Conservation (phyloP, 495 filamentous ascomycete genomes). For the Cercophora newfieldiana region DNA sequence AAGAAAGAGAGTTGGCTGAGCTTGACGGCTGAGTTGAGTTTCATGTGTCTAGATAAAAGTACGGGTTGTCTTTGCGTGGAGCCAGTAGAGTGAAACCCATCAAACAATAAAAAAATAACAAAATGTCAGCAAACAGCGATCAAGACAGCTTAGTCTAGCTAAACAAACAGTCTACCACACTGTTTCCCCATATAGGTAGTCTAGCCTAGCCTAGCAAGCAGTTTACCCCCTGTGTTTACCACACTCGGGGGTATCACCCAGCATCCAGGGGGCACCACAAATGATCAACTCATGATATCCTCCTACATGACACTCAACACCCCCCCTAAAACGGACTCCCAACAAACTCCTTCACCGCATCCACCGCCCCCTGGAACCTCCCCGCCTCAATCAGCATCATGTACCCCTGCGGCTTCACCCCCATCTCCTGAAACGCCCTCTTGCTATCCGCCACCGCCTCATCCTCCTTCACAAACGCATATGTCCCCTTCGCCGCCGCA, state of each 20-base stretch:
- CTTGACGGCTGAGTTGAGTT: slow-evolving; percentile 37
- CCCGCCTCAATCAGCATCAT: slow-evolving; percentile 74
- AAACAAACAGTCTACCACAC: too few relatives aligned
- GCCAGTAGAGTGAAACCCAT: too few relatives aligned
- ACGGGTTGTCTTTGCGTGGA: too few relatives aligned
- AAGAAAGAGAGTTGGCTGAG: slow-evolving; percentile 77
- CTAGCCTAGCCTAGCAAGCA: background rate
- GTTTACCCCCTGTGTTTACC: too few relatives aligned
- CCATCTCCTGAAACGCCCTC: slow-evolving; percentile 89
- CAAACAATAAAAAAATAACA: too few relatives aligned
- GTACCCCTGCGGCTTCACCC: slow-evolving; percentile 78
- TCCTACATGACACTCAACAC: background rate
- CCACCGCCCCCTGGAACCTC: slow-evolving; percentile 66
- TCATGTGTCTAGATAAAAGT: background rate
- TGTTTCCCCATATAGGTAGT: too few relatives aligned
- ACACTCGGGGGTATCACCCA: background rate
- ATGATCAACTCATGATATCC: background rate
- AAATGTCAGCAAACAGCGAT: too few relatives aligned
- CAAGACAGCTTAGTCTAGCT: too few relatives aligned
- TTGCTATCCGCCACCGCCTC: slow-evolving; percentile 85
- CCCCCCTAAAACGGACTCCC: slow-evolving; percentile 36
- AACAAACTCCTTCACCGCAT: slow-evolving; percentile 71
- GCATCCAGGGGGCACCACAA: background rate
- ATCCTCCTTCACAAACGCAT: slow-evolving; percentile 76
- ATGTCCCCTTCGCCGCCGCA: slow-evolving; percentile 63